Evolutionary conservation across 345 rosid species (phyloP).

Genomic region (thale cress (Arabidopsis thaliana)): DNA sequence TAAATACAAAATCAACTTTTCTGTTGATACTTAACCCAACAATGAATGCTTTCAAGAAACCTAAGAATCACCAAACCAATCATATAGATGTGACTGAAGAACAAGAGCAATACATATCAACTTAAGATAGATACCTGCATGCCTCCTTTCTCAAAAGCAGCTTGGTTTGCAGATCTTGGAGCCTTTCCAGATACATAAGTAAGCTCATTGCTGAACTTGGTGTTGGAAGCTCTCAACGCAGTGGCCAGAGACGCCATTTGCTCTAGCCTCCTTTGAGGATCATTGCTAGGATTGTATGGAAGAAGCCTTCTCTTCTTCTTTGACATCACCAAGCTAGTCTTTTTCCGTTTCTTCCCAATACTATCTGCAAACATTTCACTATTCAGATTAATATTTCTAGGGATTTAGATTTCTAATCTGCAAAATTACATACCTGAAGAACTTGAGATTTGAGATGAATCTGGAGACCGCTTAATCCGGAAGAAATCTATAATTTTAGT

Average conservation of each 20-base stretch:
- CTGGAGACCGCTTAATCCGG: slow-evolving; percentile 62
- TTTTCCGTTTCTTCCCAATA: slow-evolving; percentile 62
- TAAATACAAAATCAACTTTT: not conserved
- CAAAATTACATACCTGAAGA: slow-evolving; percentile 49
- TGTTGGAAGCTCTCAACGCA: slow-evolving; percentile 69
- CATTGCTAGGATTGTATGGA: slow-evolving; percentile 69
- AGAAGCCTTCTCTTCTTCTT: slow-evolving; percentile 80
- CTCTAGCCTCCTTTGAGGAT: slow-evolving; percentile 62
- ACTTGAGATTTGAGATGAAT: slow-evolving; percentile 25
- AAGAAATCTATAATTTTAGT: slow-evolving; percentile 86
- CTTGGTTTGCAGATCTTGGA: slow-evolving; percentile 65
- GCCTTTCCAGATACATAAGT: slow-evolving; percentile 75
- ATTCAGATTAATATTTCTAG: not conserved
- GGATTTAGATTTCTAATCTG: not conserved
- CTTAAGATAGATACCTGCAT: slow-evolving; percentile 68
- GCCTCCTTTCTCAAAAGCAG: slow-evolving; percentile 78
- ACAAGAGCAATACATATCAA: not conserved
- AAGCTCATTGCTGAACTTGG: slow-evolving; percentile 70
- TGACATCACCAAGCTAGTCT: slow-evolving; percentile 60
- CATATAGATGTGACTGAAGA: not conserved
- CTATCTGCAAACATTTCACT: slow-evolving; percentile 44
- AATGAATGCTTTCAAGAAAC: not conserved
- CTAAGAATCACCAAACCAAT: not conserved
- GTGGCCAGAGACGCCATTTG: slow-evolving; percentile 97
- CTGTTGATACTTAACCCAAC: not conserved